Base-by-base conservation (phyloP, 139 green algal genomes). In the Auxenochlorella pyrenoidosa region DNA sequence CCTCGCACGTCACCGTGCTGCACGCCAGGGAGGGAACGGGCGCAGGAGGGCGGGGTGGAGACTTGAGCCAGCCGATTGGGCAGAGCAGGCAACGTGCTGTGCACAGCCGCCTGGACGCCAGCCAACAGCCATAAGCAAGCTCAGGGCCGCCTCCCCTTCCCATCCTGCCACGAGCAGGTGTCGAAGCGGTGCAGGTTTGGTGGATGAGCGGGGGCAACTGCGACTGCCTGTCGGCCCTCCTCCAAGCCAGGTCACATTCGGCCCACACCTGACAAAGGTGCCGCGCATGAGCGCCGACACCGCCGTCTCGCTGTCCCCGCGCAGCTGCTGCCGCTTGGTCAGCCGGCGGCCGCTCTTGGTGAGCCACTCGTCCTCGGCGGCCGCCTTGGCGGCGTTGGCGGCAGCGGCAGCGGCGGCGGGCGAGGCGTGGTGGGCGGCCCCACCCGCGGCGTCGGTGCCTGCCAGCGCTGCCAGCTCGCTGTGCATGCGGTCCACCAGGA, bases 401-500 rank as follows among this genome's bases (percentile, higher is more conserved):
- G 82, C 82, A 32, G 65, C 66, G 0, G 66, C 82, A 4, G 82
- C 82, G 19, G 82, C 65, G 22, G 82, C 65, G 16, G 82, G 66
- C 12, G 82, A 51, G 15, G 59, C 51, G 3, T 24, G 15, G 32
- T 38, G 28, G 28, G 73, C 73, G 24, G 24, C 8, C 24, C 4
- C 41, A 41, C 32, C 40, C 16, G 24, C 43, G 6, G 26, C 26
- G 32, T 79, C 34, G 18, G 40, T 32, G 71, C 28, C 58, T 3
- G 16, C 85, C 76, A 88, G 75, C 30, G 70, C 68, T 36, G 94
- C 40, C 77, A 96, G 86, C 91, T 97, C 95, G 88, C 95, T 87
- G 77, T 98, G 95, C 30, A 92, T 91, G 5, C 44, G 21, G 82
- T 97, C 94, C 43, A 97, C 75, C 75, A 98, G 83, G 84, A 92